Conservation (phyloP, 257 asterid species). For the Nemophila menziesii region DNA sequence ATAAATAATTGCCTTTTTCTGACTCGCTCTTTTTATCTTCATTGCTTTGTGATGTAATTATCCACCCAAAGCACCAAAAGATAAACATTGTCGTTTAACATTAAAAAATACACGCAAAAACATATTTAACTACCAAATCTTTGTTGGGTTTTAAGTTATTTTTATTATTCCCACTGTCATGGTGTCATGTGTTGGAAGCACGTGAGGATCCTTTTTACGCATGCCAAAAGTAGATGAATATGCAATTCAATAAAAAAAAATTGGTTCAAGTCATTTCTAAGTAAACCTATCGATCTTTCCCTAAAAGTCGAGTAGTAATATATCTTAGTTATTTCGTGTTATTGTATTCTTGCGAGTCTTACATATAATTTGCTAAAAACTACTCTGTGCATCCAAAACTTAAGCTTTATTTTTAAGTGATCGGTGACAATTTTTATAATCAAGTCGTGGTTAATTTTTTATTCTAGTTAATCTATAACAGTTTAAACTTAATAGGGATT, state of each 20-base stretch:
- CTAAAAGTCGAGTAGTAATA: too few species aligned
- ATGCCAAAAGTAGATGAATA: slow-evolving; percentile 38
- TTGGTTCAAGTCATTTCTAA: too few species aligned
- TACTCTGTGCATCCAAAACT: too few species aligned
- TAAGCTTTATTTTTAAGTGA: too few species aligned
- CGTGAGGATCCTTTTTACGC: slow-evolving; percentile 62
- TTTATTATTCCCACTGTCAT: slow-evolving; percentile 1
- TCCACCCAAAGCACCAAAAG: slow-evolving; percentile 14
- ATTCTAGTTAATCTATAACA: too few species aligned
- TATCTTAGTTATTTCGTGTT: too few species aligned
- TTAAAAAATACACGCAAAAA: slow-evolving; percentile 2
- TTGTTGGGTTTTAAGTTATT: slow-evolving; percentile 1
- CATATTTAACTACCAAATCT: slow-evolving; percentile 3
- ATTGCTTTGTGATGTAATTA: slow-evolving; percentile 31
- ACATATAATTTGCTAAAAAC: too few species aligned
- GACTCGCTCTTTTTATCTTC: slow-evolving; percentile 16
- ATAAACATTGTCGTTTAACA: slow-evolving; percentile 20
- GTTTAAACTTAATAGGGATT: too few species aligned
- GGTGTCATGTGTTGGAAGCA: slow-evolving; percentile 36
- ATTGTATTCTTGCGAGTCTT: too few species aligned
- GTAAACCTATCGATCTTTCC: too few species aligned
- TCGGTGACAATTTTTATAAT: too few species aligned
- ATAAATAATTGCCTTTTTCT: slow-evolving; percentile 9
- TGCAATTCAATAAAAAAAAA: slow-evolving; percentile 8
- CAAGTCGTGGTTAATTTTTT: too few species aligned